A percentile compares a stretch with the other conserved stretches of the same genome.
phyloP scores from a whole-genome alignment of 208 protist genomes.

The Leishmania tropica region DNA sequence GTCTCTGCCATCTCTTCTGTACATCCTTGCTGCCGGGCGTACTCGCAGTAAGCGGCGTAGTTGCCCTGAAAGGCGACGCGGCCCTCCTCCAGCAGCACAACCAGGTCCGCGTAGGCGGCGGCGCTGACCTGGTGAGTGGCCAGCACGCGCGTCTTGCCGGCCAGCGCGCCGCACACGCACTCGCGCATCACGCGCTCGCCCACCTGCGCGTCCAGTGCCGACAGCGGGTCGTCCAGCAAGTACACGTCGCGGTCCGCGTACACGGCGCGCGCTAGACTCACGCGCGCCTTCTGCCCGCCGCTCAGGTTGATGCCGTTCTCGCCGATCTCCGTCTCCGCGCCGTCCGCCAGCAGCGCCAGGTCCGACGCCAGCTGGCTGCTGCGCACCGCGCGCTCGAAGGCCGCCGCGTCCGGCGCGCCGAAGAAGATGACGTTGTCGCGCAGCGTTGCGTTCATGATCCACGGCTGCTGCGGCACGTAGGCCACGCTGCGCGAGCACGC shows the following conservation, averaged over 20 bases:
- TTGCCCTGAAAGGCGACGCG: constrained; percentile 45
- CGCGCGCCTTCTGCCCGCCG: constrained; percentile 81
- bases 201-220: constrained; percentile 91
- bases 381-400: constrained; percentile 56
- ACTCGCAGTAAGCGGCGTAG: constrained; percentile 1
- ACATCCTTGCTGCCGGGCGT: neutral
- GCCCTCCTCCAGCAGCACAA: constrained; percentile 66
- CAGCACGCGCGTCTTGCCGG: constrained; percentile 84
- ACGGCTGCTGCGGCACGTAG: constrained; percentile 91
- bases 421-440: constrained; percentile 94
- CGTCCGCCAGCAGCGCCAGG: constrained; percentile 74
- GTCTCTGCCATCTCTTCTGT: too few relatives aligned
- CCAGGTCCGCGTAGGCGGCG: constrained; percentile 73
- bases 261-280: constrained; percentile 79
- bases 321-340: constrained; percentile 86
- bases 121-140: constrained; percentile 94
- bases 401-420: constrained; percentile 40
- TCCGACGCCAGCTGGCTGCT: constrained; percentile 79
- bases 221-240: constrained; percentile 92
- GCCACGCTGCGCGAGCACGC: constrained; percentile 44
- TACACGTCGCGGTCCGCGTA: constrained; percentile 83
- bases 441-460: constrained; percentile 92
- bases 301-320: constrained; percentile 84
- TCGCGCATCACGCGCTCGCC: constrained; percentile 57
- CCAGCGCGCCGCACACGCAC: constrained; percentile 61